Evolutionary conservation across 2,329 filamentous ascomycete species (phyloP), one percentile per base, ranked within the genome.

Genomic region (Cordyceps sp.): DNA sequence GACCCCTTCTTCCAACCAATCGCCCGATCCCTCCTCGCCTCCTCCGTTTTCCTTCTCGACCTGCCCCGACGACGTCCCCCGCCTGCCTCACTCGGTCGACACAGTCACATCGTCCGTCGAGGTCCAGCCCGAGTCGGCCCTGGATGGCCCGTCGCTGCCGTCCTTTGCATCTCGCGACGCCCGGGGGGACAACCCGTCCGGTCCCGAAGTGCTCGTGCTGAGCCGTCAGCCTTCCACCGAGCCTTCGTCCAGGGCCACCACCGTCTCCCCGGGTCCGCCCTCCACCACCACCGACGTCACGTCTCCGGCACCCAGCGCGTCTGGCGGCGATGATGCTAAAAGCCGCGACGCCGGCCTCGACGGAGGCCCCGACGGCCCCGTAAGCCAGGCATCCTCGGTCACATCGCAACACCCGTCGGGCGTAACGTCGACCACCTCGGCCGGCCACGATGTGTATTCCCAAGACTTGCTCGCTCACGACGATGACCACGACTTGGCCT

Each of bases 1-100:
- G 38, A 63, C 59, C 17, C 60, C 60, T 35, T 62, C 60, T 13
- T 53, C 56, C 33, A 57, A 58, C 42, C 52, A 50, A 36, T 52
- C 53, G 29, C 48, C 55, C 28, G 49, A 54, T 38, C 49, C 50
- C 21, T 44, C 50, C 25, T 54, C 55, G 29, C 51, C 55, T 28
- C 50, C 48, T 35, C 49, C 53, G 5, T 49, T 54, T 35, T 46
- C 44, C 34, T 57, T 59, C 40, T 56, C 55, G 29, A 57, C 57
- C 40, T 63, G 59, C 35, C 59, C 59, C 36, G 59, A 63, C 35
- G 56, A 62, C 18, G 44, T 52, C 12, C 40, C 32, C 36, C 49
- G 37, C 37, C 39, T 41, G 22, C 20, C 38, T 20, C 44, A 48
- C 26, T 16, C 26, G 16, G 35, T 31, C 33, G 29, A 29, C 35